These are phyloP conservation scores for Monosporozyma unispora DNA, from an alignment of 805 yeast genomes.

Conservation along the genomic window DNA sequence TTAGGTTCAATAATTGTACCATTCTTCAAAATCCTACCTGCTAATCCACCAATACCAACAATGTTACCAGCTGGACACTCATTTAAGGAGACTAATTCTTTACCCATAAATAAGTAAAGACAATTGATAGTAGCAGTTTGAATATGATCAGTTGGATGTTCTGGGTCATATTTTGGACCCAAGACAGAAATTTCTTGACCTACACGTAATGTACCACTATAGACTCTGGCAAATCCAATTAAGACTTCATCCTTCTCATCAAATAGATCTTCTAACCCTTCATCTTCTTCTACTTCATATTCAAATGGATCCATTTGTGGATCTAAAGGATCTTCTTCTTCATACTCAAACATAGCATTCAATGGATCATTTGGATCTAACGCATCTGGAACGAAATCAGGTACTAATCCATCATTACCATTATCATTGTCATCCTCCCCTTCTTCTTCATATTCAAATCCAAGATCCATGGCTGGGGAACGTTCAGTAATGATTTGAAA, in stretches of 20 bases:
- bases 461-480: slow-evolving; percentile 23
- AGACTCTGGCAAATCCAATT: slow-evolving; percentile 82
- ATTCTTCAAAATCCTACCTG: slow-evolving; percentile 69
- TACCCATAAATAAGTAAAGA: slow-evolving; percentile 81
- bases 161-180: slow-evolving; percentile 83
- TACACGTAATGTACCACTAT: slow-evolving; percentile 67
- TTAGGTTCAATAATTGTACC: slow-evolving; percentile 67
- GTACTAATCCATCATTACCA: slow-evolving; percentile 14
- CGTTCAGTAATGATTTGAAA: slow-evolving; percentile 19
- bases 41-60: slow-evolving; percentile 89
- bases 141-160: slow-evolving; percentile 44
- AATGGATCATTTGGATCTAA: slow-evolving; percentile 33
- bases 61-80: slow-evolving; percentile 91
- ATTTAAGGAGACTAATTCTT: slow-evolving; percentile 69
- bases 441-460: slow-evolving; percentile 16
- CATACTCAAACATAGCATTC: slow-evolving; percentile 36
- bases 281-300: slow-evolving; percentile 37
- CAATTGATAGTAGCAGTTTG: slow-evolving; percentile 55
- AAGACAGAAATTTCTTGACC: slow-evolving; percentile 72
- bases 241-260: slow-evolving; percentile 52
- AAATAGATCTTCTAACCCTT: slow-evolving; percentile 31
- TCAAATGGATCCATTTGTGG: slow-evolving; percentile 9
- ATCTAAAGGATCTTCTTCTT: slow-evolving; percentile 47
- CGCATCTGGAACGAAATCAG: slow-evolving; percentile 22
- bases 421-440: slow-evolving; percentile 12